phyloP scores from a whole-genome alignment of 1,284 basidiomycete species.

The Trametes sp. region DNA sequence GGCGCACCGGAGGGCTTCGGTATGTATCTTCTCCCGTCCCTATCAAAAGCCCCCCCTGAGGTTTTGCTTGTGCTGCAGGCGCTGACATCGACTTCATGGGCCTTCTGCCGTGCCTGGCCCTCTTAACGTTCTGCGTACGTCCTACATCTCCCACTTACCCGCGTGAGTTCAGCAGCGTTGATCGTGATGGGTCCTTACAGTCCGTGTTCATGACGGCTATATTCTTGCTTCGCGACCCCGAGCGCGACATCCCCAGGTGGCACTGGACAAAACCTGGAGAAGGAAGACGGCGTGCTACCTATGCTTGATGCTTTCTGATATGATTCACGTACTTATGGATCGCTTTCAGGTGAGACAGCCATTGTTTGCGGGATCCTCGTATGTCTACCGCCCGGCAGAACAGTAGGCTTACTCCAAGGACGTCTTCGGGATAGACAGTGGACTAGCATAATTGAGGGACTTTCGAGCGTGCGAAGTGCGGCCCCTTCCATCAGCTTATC shows the following conservation, averaged over 20 bases:
- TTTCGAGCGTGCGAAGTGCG: too few species aligned
- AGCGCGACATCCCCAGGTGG: constrained; percentile 30
- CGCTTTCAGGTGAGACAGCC: too few species aligned
- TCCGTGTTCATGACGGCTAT: constrained; percentile 35
- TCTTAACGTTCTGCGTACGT: constrained; percentile 35
- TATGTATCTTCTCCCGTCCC: background rate
- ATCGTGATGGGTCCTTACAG: constrained; percentile 4
- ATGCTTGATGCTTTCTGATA: too few species aligned
- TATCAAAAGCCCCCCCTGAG: background rate
- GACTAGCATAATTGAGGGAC: too few species aligned
- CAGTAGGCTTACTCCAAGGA: too few species aligned
- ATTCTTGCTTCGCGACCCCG: constrained; percentile 34
- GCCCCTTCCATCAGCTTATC: too few species aligned
- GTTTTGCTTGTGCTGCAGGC: background rate
- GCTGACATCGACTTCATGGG: constrained; percentile 32
- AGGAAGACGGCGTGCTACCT: too few species aligned
- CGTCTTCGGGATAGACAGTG: too few species aligned
- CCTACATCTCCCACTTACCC: constrained; percentile 5
- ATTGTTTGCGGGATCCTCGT: too few species aligned
- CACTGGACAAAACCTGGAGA: too few species aligned
- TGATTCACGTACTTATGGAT: too few species aligned
- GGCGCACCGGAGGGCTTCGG: constrained; percentile 36
- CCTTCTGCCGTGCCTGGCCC: constrained; percentile 35
- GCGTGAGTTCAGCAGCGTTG: background rate
- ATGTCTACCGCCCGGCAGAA: too few species aligned